Percentiles rank a stretch among this genome's conserved stretches.
These are phyloP conservation scores for Lecanicillium sp. DNA, from an alignment of 2,329 filamentous ascomycete genomes.

Conservation along the genomic window DNA sequence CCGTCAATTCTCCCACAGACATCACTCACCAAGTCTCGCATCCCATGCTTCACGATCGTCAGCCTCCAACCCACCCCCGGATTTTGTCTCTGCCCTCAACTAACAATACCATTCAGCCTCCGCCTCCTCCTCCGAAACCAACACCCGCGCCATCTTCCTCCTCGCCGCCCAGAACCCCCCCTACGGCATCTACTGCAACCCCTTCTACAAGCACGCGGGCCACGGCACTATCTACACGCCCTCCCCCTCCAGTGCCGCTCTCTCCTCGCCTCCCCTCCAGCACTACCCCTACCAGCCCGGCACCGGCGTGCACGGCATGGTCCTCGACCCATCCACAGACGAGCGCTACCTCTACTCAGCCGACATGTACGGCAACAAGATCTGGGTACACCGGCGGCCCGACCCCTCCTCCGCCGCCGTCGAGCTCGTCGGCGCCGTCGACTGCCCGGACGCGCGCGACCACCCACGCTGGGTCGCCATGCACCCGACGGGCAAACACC, in stretches of 20 bases:
- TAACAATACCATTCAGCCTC: conserved; percentile 38
- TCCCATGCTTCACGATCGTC: conserved; percentile 68
- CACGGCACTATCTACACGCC: conserved; percentile 69
- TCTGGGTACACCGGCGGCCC: conserved; percentile 78
- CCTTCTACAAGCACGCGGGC: conserved; percentile 81
- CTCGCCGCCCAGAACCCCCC: conserved; percentile 71
- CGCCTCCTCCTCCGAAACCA: conserved; percentile 62
- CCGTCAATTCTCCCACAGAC: conserved; percentile 65
- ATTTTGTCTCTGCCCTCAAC: neutral
- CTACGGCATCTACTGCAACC: conserved; percentile 80
- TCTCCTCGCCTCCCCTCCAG: conserved; percentile 57
- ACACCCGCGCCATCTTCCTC: conserved; percentile 84
- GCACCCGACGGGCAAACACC: conserved; percentile 66
- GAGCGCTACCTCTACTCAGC: conserved; percentile 67
- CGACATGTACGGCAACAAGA: conserved; percentile 68
- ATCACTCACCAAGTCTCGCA: conserved; percentile 71
- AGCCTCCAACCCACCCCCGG: conserved; percentile 15
- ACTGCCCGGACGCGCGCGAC: conserved; percentile 63
- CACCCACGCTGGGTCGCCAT: conserved; percentile 87
- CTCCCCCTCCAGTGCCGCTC: conserved; percentile 34
- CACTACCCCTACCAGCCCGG: conserved; percentile 64
- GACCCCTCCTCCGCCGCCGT: conserved; percentile 30
- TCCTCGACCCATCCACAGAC: conserved; percentile 67
- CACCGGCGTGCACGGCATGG: conserved; percentile 75
- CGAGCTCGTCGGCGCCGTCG: conserved; percentile 62